phyloP scores from a whole-genome alignment of 1,284 basidiomycete species.

The Fomitopsis palustris region DNA sequence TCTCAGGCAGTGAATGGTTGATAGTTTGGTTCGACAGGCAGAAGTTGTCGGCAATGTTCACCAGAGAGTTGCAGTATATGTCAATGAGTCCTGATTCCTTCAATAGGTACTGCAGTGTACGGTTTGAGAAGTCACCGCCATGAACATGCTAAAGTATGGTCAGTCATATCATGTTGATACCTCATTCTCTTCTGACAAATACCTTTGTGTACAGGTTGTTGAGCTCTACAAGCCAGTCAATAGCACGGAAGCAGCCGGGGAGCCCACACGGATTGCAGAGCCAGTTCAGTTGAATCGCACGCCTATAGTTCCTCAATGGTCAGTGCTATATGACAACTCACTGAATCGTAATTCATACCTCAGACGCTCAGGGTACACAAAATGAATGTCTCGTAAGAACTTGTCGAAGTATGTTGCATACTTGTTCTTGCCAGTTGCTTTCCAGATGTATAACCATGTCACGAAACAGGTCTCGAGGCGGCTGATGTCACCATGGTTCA shows the following conservation, averaged over 20 bases:
- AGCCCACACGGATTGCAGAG: slow-evolving; percentile 24
- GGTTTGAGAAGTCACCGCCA: too few species aligned
- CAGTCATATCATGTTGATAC: too few species aligned
- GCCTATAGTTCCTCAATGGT: slow-evolving; percentile 4
- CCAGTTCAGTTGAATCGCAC: slow-evolving; percentile 20
- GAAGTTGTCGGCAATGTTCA: too few species aligned
- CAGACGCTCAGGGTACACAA: slow-evolving; percentile 27
- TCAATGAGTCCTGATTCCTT: too few species aligned
- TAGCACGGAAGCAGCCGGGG: slow-evolving; percentile 13
- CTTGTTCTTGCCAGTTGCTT: slow-evolving; percentile 31
- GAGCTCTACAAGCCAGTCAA: slow-evolving; percentile 24
- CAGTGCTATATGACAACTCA: slow-evolving; percentile 2
- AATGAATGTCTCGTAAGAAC: slow-evolving; percentile 26
- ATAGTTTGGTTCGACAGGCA: too few species aligned
- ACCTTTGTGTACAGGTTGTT: slow-evolving; percentile 24
- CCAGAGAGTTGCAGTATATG: too few species aligned
- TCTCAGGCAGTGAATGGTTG: too few species aligned
- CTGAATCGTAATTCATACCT: slow-evolving; percentile 9
- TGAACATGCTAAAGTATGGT: too few species aligned
- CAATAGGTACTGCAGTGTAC: too few species aligned
- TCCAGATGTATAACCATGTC: slow-evolving; percentile 31
- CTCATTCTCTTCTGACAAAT: too few species aligned
- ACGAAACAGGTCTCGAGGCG: slow-evolving; percentile 26
- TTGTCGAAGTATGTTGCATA: slow-evolving; percentile 26
- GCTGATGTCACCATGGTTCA: slow-evolving; percentile 35